Percentiles rank a stretch among this genome's conserved stretches.
Conservation (phyloP, 352 stramenopile species). For the Pythium sukuiense region DNA sequence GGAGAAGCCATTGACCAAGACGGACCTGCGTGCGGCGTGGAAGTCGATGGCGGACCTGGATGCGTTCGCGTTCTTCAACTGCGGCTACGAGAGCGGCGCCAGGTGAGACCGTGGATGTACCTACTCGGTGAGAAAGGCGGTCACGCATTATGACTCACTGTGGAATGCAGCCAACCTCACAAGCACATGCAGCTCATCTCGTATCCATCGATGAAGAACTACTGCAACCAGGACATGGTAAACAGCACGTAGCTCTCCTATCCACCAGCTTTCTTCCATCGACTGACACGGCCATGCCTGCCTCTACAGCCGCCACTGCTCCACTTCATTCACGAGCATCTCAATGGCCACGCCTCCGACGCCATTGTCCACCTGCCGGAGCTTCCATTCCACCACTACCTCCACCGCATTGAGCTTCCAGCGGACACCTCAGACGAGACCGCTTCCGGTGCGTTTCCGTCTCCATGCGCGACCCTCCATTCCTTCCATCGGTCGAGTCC, state of each 20-base stretch:
- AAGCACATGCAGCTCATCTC: slow-evolving; percentile 90
- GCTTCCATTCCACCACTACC: slow-evolving; percentile 73
- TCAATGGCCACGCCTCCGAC: slow-evolving; percentile 36
- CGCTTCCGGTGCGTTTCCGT: slow-evolving; percentile 34
- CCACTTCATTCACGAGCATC: slow-evolving; percentile 64
- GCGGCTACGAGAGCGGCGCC: slow-evolving; percentile 75
- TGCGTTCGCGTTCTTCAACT: slow-evolving; percentile 86
- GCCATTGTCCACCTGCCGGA: slow-evolving; percentile 52
- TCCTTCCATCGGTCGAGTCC: not conserved
- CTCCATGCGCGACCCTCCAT: not conserved
- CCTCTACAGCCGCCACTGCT: slow-evolving; percentile 60
- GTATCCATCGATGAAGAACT: slow-evolving; percentile 66
- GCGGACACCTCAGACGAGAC: slow-evolving; percentile 40
- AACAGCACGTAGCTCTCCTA: not conserved
- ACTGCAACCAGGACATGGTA: slow-evolving; percentile 64
- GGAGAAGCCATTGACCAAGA: slow-evolving; percentile 45
- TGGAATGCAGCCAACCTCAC: slow-evolving; percentile 61
- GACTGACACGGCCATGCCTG: slow-evolving; percentile 6
- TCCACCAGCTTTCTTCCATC: slow-evolving; percentile 2
- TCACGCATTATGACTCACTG: not conserved
- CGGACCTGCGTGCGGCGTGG: slow-evolving; percentile 71
- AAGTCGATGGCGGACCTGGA: slow-evolving; percentile 68
- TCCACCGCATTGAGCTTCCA: slow-evolving; percentile 56
- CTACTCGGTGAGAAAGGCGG: not conserved
- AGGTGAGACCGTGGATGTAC: slow-evolving; percentile 34